These are phyloP conservation scores for Solanum ossicruentum DNA, from an alignment of 257 asterid species.

Conservation along the genomic window DNA sequence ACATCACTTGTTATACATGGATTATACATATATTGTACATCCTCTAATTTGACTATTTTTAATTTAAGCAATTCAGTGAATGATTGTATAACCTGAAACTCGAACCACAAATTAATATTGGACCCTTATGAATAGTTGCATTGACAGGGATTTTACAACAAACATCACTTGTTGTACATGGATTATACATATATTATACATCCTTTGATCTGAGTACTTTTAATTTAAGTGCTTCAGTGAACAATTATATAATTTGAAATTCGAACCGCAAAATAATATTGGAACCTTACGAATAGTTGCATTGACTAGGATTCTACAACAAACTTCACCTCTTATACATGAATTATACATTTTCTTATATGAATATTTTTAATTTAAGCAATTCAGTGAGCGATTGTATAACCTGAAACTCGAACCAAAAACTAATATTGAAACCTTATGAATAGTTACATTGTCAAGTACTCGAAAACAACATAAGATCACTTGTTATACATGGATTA, in stretches of 20 bases:
- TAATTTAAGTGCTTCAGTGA: too few relatives aligned
- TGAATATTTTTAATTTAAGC: not conserved
- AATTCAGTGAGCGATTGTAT: too few relatives aligned
- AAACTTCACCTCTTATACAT: not conserved
- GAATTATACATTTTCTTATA: too few relatives aligned
- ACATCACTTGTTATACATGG: not conserved
- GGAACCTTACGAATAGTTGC: not conserved
- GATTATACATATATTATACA: not conserved
- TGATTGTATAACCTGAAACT: not conserved
- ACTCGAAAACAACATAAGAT: not conserved
- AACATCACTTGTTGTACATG: not conserved
- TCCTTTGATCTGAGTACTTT: too few relatives aligned
- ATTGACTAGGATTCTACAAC: not conserved
- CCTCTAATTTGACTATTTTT: too few relatives aligned
- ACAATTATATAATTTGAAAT: not conserved
- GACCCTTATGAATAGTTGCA: not conserved
- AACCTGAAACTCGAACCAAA: too few relatives aligned
- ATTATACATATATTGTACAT: too few relatives aligned
- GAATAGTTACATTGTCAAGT: too few relatives aligned
- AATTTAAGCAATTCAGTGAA: too few relatives aligned
- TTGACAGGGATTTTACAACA: not conserved
- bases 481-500: not conserved
- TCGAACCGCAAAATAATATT: not conserved
- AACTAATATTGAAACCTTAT: too few relatives aligned
- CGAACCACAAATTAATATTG: not conserved